phyloP scores from a whole-genome alignment of 345 rosid genomes.

The Capsella bursapastoris region DNA sequence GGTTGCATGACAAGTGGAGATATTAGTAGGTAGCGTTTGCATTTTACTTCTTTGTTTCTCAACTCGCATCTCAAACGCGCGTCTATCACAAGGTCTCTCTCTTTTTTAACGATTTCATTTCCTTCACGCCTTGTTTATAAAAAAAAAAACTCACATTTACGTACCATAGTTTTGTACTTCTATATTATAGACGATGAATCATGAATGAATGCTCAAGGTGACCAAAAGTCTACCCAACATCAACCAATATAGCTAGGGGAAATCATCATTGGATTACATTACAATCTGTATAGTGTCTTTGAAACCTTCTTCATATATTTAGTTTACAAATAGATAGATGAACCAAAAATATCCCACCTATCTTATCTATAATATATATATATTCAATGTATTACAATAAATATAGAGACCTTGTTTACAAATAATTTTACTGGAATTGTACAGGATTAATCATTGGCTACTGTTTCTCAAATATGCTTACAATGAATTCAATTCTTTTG shows the following conservation, averaged over 20 bases:
- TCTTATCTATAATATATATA: not conserved
- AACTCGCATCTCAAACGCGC: conserved; percentile 39
- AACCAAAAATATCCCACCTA: conserved; percentile 11
- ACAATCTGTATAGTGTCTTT: not conserved
- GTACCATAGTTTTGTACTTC: conserved; percentile 20
- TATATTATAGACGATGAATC: not conserved
- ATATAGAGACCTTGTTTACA: not conserved
- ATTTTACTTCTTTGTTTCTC: conserved; percentile 16
- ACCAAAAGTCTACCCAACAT: conserved; percentile 35
- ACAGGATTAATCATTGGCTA: conserved; percentile 12
- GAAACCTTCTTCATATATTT: not conserved
- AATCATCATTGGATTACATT: conserved; percentile 17
- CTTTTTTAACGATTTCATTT: conserved; percentile 21
- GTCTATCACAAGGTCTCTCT: not conserved
- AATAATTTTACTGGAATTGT: not conserved
- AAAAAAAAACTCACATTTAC: not conserved
- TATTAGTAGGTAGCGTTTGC: conserved; percentile 63
- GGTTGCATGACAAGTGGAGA: conserved; percentile 78
- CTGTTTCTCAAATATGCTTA: conserved; percentile 6
- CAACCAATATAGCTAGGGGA: conserved; percentile 18
- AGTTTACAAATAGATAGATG: conserved; percentile 3
- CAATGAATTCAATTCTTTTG: not conserved
- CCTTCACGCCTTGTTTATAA: conserved; percentile 33
- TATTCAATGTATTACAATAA: conserved; percentile 2
- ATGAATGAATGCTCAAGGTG: conserved; percentile 19